phyloP scores from a whole-genome alignment of 805 yeast genomes.

The Teunomyces cretensis region DNA sequence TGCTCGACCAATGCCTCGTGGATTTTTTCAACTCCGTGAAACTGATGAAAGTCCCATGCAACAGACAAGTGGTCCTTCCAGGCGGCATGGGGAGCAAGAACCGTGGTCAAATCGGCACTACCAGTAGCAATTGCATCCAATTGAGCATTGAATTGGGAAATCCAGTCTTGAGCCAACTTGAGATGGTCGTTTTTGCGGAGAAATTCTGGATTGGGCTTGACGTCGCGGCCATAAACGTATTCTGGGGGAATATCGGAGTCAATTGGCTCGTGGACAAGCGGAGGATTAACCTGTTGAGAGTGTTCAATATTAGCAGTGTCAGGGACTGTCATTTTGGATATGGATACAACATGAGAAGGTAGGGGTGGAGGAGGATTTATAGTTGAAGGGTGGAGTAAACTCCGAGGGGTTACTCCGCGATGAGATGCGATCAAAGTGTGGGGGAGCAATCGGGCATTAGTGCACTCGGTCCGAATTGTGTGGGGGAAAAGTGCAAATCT shows the following conservation, averaged over 20 bases:
- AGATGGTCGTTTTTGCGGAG: background rate
- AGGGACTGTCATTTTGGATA: background rate
- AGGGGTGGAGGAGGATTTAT: too few relatives aligned
- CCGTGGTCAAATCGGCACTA: background rate
- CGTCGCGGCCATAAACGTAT: background rate
- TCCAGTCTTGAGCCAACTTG: background rate
- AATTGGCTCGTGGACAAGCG: background rate
- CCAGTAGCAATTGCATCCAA: background rate
- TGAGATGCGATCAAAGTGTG: too few relatives aligned
- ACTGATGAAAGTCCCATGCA: background rate
- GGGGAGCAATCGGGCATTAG: too few relatives aligned
- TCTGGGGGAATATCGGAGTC: background rate
- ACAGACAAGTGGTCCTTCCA: background rate
- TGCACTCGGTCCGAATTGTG: too few relatives aligned
- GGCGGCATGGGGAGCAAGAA: background rate
- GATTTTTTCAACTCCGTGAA: background rate
- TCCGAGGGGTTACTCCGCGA: too few relatives aligned
- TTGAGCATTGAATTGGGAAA: background rate
- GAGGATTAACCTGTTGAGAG: background rate
- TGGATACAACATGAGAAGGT: background rate
- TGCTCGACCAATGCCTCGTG: background rate
- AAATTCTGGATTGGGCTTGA: background rate
- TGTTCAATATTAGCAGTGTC: background rate
- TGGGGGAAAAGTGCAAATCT: too few relatives aligned
- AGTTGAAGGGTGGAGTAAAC: too few relatives aligned